These are phyloP conservation scores for Asterophora lycoperdoides DNA, from an alignment of 768 basidiomycete species.

Conservation along the genomic window DNA sequence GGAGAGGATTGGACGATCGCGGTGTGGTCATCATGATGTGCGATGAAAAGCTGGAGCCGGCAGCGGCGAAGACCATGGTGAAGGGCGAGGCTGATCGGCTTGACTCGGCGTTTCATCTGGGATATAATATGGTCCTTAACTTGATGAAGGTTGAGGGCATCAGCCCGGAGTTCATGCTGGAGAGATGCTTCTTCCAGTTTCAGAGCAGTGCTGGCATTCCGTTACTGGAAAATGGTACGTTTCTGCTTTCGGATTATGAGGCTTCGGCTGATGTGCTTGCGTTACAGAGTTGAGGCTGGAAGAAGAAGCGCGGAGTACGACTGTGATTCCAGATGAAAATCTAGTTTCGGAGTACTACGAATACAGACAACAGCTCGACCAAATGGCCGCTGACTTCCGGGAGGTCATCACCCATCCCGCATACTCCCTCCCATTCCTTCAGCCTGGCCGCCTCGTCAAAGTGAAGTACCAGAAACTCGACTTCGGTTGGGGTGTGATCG, in stretches of 20 bases:
- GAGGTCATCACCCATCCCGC: constrained; percentile 93
- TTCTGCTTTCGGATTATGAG: not conserved
- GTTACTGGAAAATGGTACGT: constrained; percentile 72
- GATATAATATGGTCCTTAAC: constrained; percentile 99
- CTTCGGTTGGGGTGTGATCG: constrained; percentile 95
- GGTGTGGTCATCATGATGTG: constrained; percentile 99
- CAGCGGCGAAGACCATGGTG: constrained; percentile 92
- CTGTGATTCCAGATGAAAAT: constrained; percentile 79
- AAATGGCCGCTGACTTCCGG: constrained; percentile 82
- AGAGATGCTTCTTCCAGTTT: constrained; percentile 97
- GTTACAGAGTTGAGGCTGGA: constrained; percentile 66
- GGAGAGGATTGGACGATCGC: constrained; percentile 95
- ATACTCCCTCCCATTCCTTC: constrained; percentile 92
- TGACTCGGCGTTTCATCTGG: constrained; percentile 97
- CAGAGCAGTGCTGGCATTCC: constrained; percentile 94
- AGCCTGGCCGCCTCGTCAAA: constrained; percentile 88
- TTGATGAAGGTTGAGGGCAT: constrained; percentile 98
- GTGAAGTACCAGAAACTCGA: constrained; percentile 82
- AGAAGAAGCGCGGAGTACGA: constrained; percentile 59
- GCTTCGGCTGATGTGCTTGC: not conserved
- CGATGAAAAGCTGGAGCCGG: constrained; percentile 94
- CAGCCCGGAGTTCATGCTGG: constrained; percentile 97
- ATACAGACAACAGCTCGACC: constrained; percentile 86
- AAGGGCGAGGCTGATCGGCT: constrained; percentile 96
- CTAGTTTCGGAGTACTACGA: constrained; percentile 89